Base-by-base conservation (phyloP, 768 basidiomycete genomes). In the Pisolithus tinctorius region DNA sequence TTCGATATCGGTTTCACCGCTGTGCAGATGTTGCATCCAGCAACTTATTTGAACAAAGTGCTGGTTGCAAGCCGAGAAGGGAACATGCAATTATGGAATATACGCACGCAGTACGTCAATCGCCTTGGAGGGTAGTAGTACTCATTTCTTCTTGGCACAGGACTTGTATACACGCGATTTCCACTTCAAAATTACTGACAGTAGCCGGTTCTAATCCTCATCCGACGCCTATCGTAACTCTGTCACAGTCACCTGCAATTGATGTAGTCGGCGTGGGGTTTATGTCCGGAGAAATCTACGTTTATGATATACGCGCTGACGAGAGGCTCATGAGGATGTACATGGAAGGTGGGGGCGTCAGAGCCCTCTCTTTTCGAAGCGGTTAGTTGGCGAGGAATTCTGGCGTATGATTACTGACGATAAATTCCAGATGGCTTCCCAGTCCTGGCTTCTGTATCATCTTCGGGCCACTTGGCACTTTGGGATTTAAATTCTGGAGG, bases 31-130 rank as follows among this genome's bases (percentile, higher is more conserved):
- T 75, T 96, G 5, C 96, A 99, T 64, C 96, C 96, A 2, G 86
- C 93, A 1, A 98, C 96, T 11, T 98, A 98, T 68, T 68, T 99
- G 47, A 98, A 99, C 74, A 99, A 99, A 71, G 76, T 98, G 1
- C 74, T 98, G 1, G 80, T 98, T 10, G 82, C 85, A 3, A 89
- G 91, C 59, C 78, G 72, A 50, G 78, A 93, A 65, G 96, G 96
- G 4, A 72, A 70, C 40, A 69, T 98, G 60, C 89, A 96, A 54
- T 69, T 99, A n/a, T 98, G 93, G 93, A 99, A 98, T 67, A 82
- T 92, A 55, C 78, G 84, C 7, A 85, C 93, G 10, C 79, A 80
- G 91, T 91, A 51, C 57, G 83, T 68, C 25, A 25, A 26, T 4
- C 14, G 59, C 16, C 52, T 20, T 30, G 16, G 29, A 9, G 31